Evolutionary conservation across 768 basidiomycete species (phyloP).

Genomic region (Panellus pusillus): DNA sequence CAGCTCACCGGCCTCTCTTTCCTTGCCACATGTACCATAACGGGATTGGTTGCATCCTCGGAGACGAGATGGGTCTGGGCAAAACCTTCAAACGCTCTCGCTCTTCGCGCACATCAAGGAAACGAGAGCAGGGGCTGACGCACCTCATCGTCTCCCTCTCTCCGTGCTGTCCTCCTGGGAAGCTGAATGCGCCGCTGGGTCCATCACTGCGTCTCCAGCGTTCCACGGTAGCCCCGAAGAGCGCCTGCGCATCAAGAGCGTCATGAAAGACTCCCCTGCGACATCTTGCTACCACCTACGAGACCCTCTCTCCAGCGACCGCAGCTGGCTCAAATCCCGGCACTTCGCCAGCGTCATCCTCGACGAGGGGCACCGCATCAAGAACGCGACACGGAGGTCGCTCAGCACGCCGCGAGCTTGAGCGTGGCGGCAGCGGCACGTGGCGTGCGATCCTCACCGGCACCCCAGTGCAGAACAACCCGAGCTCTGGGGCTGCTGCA

Average conservation of each 20-base stretch:
- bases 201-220: conserved; percentile 51
- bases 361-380: conserved; percentile 73
- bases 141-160: conserved; percentile 72
- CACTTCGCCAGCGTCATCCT: conserved; percentile 61
- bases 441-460: conserved; percentile 70
- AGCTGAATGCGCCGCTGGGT: conserved; percentile 57
- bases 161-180: conserved; percentile 66
- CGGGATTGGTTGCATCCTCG: conserved; percentile 70
- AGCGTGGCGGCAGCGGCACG: conserved; percentile 40
- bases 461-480: conserved; percentile 71
- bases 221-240: conserved; percentile 60
- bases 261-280: conserved; percentile 41
- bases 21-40: conserved; percentile 68
- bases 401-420: conserved; percentile 54
- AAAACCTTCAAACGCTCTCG: conserved; percentile 67
- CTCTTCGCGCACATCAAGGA: conserved; percentile 71
- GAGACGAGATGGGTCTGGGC: conserved; percentile 66
- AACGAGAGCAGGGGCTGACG: conserved; percentile 43
- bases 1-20: conserved; percentile 70
- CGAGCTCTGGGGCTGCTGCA: conserved; percentile 58
- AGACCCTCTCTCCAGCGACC: conserved; percentile 55
- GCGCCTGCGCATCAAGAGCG: conserved; percentile 53
- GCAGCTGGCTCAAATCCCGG: conserved; percentile 56
- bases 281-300: conserved; percentile 73
- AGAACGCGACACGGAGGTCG: conserved; percentile 61